Conservation (phyloP, 1,139 yeast genomes). For the Wickerhamomyces sp. region DNA sequence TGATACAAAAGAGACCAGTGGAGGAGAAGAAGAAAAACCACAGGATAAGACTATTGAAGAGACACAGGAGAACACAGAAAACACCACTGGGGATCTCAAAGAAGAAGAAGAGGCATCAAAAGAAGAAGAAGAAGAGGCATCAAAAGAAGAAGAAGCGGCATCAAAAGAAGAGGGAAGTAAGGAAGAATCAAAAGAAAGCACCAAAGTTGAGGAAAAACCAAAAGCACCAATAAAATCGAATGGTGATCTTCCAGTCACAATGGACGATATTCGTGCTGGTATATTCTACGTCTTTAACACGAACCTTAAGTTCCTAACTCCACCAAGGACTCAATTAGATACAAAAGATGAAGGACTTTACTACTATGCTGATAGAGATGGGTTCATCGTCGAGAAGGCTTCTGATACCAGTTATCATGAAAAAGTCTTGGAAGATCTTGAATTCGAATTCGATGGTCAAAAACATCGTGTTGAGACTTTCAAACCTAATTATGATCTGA, state of each 20-base stretch:
- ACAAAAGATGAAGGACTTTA: slow-evolving; percentile 29
- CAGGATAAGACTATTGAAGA: not conserved
- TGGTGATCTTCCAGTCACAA: slow-evolving; percentile 13
- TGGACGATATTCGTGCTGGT: slow-evolving; percentile 27
- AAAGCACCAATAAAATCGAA: not conserved
- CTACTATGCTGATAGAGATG: slow-evolving; percentile 16
- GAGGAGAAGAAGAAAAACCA: not conserved
- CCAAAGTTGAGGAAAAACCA: not conserved
- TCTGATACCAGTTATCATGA: slow-evolving; percentile 31
- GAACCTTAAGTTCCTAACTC: slow-evolving; percentile 26
- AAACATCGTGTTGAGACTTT: slow-evolving; percentile 21
- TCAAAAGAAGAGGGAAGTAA: not conserved
- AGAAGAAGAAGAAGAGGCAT: not conserved
- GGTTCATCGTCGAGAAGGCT: slow-evolving; percentile 27
- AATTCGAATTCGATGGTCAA: slow-evolving; percentile 22
- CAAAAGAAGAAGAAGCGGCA: not conserved
- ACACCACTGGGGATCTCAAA: not conserved
- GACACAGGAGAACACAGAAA: not conserved
- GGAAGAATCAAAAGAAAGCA: not conserved
- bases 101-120: not conserved
- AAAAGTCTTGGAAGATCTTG: slow-evolving; percentile 35
- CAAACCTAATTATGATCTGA: slow-evolving; percentile 26
- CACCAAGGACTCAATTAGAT: slow-evolving; percentile 20
- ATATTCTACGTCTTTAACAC: slow-evolving; percentile 23
- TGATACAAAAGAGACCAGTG: not conserved